These are phyloP conservation scores for carrot (Daucus carota) DNA, from an alignment of 129 eudicot genomes.

Conservation along the genomic window DNA sequence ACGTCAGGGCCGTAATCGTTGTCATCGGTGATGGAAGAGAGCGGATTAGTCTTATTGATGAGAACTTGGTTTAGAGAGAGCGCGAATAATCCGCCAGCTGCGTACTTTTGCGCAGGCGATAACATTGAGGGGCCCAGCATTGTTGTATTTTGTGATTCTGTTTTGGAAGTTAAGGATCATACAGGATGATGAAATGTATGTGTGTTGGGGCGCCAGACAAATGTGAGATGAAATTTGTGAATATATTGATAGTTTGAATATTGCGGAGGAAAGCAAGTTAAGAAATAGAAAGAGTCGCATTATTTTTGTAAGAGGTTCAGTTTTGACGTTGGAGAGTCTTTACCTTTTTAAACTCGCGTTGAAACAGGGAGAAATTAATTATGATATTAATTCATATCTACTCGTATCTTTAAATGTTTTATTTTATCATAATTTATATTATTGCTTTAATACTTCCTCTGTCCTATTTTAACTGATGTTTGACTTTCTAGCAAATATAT, in stretches of 20 bases:
- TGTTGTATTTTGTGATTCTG: neutral
- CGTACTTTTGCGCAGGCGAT: slow-evolving; percentile 71
- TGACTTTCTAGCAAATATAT: too few relatives aligned
- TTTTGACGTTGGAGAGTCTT: neutral
- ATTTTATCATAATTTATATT: too few relatives aligned
- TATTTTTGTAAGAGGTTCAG: neutral
- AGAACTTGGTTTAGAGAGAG: slow-evolving; percentile 74
- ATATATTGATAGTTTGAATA: neutral
- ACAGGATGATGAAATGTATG: too few relatives aligned
- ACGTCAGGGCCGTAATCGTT: slow-evolving; percentile 1
- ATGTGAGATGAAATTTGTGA: too few relatives aligned
- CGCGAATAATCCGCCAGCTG: slow-evolving; percentile 75
- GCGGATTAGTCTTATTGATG: slow-evolving; percentile 57
- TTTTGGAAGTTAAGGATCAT: neutral
- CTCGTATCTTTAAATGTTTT: too few relatives aligned
- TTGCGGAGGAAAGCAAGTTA: neutral
- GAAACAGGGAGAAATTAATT: neutral
- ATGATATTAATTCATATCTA: too few relatives aligned
- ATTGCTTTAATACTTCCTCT: too few relatives aligned
- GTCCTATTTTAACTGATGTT: too few relatives aligned
- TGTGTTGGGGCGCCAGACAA: too few relatives aligned
- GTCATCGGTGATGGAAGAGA: slow-evolving; percentile 38
- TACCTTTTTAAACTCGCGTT: slow-evolving; percentile 9
- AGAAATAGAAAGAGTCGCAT: too few relatives aligned
- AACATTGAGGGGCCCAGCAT: slow-evolving; percentile 28